These are phyloP conservation scores for Phyllosticta paracitricarpa DNA, from an alignment of 2,329 filamentous ascomycete species.

Conservation along the genomic window DNA sequence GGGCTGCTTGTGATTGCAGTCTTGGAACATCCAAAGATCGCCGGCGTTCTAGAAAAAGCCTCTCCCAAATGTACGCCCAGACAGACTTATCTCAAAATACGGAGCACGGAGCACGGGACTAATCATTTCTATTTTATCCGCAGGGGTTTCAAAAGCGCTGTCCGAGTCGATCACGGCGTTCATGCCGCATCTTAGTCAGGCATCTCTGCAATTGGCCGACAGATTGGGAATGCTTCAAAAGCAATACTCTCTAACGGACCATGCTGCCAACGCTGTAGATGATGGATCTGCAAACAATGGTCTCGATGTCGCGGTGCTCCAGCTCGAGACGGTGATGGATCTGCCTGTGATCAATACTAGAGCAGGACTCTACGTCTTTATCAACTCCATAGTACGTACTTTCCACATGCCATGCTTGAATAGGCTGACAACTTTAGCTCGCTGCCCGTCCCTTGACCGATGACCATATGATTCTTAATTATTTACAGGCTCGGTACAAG, in stretches of 20 bases:
- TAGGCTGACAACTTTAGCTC: conserved; percentile 48
- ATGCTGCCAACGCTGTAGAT: conserved; percentile 32
- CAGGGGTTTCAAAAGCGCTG: conserved; percentile 25
- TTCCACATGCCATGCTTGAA: neutral
- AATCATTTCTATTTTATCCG: conserved; percentile 11
- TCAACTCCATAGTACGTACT: conserved; percentile 63
- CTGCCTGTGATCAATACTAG: conserved; percentile 64
- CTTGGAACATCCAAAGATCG: conserved; percentile 48
- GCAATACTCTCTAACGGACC: conserved; percentile 33
- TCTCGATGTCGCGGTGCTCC: conserved; percentile 35
- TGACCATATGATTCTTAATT: conserved; percentile 66
- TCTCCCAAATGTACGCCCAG: neutral
- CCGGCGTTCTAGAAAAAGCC: conserved; percentile 42
- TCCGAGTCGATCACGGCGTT: conserved; percentile 23
- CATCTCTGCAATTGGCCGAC: conserved; percentile 39
- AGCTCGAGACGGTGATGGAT: conserved; percentile 50
- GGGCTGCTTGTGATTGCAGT: conserved; percentile 53
- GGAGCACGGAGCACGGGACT: neutral
- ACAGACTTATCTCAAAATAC: neutral
- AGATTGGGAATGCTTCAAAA: conserved; percentile 30
- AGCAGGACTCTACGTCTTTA: conserved; percentile 73
- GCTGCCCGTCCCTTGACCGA: conserved; percentile 75
- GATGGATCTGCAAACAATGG: conserved; percentile 31
- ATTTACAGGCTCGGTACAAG: conserved; percentile 76
- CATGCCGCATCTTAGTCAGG: conserved; percentile 42